A percentile compares a stretch with the other conserved stretches of the same genome.
phyloP scores from a whole-genome alignment of 2,329 filamentous ascomycete species.

The Fonsecaea nubica region DNA sequence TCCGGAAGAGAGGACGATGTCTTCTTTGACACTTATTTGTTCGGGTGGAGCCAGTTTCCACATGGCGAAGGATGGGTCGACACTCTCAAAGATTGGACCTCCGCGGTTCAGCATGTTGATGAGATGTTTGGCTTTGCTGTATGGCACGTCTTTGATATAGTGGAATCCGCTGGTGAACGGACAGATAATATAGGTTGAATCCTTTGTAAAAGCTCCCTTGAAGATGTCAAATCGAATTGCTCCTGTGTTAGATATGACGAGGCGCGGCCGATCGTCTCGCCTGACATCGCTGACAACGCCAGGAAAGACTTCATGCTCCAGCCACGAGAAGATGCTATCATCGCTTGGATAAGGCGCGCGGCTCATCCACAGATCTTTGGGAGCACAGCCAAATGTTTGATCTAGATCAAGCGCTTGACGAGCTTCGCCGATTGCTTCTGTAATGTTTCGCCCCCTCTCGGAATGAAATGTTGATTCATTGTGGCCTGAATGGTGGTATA shows the following conservation, averaged over 20 bases:
- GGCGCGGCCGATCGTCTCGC: slow-evolving; percentile 66
- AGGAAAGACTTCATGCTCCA: slow-evolving; percentile 77
- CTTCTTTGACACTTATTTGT: slow-evolving; percentile 44
- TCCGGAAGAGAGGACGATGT: slow-evolving; percentile 20
- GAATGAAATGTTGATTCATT: slow-evolving; percentile 78
- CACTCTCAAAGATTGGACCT: slow-evolving; percentile 55
- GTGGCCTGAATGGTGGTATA: slow-evolving; percentile 79
- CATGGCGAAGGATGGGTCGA: slow-evolving; percentile 45
- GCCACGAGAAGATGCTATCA: slow-evolving; percentile 80
- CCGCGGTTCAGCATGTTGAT: slow-evolving; percentile 65
- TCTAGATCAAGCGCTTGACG: slow-evolving; percentile 75
- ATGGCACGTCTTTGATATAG: slow-evolving; percentile 81
- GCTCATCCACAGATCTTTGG: slow-evolving; percentile 79
- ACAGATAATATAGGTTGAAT: slow-evolving; percentile 83
- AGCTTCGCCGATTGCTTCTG: slow-evolving; percentile 70
- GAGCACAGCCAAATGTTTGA: slow-evolving; percentile 79
- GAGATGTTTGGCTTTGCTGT: slow-evolving; percentile 73
- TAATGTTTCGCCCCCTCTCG: slow-evolving; percentile 73
- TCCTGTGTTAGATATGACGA: slow-evolving; percentile 86
- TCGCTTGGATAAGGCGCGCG: slow-evolving; percentile 75
- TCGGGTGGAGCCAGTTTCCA: slow-evolving; percentile 53
- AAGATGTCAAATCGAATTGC: slow-evolving; percentile 95
- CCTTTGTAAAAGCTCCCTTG: slow-evolving; percentile 85
- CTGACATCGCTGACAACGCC: slow-evolving; percentile 65
- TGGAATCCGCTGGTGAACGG: slow-evolving; percentile 83